Evolutionary conservation across 305 asterid genomes (phyloP), one percentile per base, ranked within the genome.

Genomic region (Solanum hybrid): DNA sequence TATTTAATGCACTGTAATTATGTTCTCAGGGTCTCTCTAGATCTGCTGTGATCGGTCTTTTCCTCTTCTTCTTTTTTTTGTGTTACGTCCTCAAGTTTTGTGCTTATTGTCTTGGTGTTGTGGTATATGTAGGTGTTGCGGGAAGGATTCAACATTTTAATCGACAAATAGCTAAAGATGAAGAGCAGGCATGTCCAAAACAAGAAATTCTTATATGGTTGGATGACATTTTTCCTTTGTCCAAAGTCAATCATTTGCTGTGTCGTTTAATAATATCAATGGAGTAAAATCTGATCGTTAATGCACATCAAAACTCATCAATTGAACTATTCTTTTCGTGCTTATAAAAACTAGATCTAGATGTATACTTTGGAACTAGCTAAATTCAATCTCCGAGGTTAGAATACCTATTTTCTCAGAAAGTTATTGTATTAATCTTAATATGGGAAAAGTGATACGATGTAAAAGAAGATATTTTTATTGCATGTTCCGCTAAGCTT

Each of bases 41-140:
- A 35, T 77, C 82, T 77, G 8, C 22, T 42, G n/a, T 29, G 24
- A 10, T 73, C 82, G 8, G 10, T 35, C 17, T 51, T 42, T 38
- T 87, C 71, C 73, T 73, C 77, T 72, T 0, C 6, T 27, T 27
- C 29, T 29, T 29, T 31, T 31, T 72, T 32, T 45, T 86, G n/a
- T 80, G 35, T 56, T 60, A 22, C 75, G 26, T 89, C 89, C n/a
- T 29, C 64, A 11, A 11, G 32, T 42, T 27, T 27, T 27, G 27
- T 40, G 38, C 72, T 82, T 82, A 82, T 82, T 27, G 87, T 82
- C 38, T 15, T 42, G 87, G 38, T 82, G 38, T 42, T 84, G 51
- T 81, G 77, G 85, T 56, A 78, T 89, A 29, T 91, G 84, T 81
- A 96, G 98, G 96, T 95, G 98, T 93, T 96, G 99, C 86, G 99